Evolutionary conservation across 2,329 filamentous ascomycete genomes (phyloP).

Genomic region (Drechslerella dactyloides): DNA sequence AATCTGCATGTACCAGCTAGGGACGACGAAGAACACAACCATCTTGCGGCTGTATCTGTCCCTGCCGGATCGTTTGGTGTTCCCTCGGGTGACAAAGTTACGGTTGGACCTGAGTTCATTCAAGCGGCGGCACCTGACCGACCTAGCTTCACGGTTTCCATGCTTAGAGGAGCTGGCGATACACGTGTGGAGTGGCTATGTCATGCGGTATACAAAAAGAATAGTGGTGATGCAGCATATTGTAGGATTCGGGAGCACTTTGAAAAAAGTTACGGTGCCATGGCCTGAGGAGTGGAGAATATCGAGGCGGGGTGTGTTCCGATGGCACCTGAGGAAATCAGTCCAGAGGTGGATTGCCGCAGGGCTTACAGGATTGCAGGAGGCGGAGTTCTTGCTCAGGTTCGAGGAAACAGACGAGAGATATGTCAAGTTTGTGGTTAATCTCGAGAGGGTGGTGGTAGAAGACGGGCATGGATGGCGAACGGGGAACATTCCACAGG

Average conservation of each 20-base stretch:
- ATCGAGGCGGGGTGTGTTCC: neutral
- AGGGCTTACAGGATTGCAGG: neutral
- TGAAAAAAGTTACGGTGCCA: conserved; percentile 6
- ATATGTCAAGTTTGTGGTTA: neutral
- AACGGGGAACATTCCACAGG: neutral
- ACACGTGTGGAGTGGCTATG: neutral
- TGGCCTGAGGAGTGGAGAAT: neutral
- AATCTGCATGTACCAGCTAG: neutral
- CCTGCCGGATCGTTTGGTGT: neutral
- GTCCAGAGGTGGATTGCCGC: conserved; percentile 3
- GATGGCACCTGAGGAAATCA: conserved; percentile 2
- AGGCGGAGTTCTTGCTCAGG: conserved; percentile 10
- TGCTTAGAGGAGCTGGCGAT: neutral
- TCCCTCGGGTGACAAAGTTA: conserved; percentile 4
- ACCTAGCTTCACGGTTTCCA: conserved; percentile 2
- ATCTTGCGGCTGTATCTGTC: neutral
- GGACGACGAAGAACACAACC: neutral
- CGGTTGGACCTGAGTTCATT: neutral
- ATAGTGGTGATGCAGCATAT: conserved; percentile 2
- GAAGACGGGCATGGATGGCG: neutral
- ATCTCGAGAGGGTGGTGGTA: neutral
- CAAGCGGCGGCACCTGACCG: neutral
- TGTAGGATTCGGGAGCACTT: neutral
- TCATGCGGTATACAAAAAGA: neutral
- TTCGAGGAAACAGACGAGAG: neutral